Base-by-base conservation (phyloP, 1,284 basidiomycete species). In the Papiliotrema fonsecae region DNA sequence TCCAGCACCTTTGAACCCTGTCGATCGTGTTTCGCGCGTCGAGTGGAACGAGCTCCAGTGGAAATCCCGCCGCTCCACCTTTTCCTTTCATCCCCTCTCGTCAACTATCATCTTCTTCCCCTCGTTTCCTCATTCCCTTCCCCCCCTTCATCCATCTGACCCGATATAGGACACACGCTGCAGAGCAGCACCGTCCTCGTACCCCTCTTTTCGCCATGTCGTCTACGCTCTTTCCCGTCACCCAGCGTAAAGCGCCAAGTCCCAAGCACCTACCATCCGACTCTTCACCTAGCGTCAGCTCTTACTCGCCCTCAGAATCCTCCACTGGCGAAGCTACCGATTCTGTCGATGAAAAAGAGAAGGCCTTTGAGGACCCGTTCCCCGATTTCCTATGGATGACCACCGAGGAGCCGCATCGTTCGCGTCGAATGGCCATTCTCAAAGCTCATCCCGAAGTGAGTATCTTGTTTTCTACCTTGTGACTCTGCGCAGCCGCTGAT, bases 381-480 rank as follows among this genome's bases (percentile, higher is more conserved):
- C 58, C 78, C 1, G 88, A 92, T 62, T 92, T 92, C 63, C 77
- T 97, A 26, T 98, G 94, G 94, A 74, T 94, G 49, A 87, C 96
- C 81, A 97, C 90, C 1, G 94, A 98, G 73, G 96, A 98, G 70
- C 94, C 94, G 5, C 96, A 98, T 72, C 81, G 92, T 27, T 83
- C 85, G 19, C 78, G 94, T 40, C 78, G 94, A 42, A 84, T 83
- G 76, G 88, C 84, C 9, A 97, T 98, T 53, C 81, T 98, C 75
- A 92, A 93, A 67, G 85, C 87, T 0, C 92, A 98, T 67, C 94
- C 94, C 0, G 86, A 97, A 78, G 88, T 91, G 57, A 53, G 68
- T 62, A 21, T 25, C 9, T 19, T 19, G 27, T 48, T 14, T 4
- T 27, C 31, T 19, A 6, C 18, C 45, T 6, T 30, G 28, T 26